These are phyloP conservation scores for Talaromyces sp. DNA, from an alignment of 2,329 filamentous ascomycete genomes.

Conservation along the genomic window DNA sequence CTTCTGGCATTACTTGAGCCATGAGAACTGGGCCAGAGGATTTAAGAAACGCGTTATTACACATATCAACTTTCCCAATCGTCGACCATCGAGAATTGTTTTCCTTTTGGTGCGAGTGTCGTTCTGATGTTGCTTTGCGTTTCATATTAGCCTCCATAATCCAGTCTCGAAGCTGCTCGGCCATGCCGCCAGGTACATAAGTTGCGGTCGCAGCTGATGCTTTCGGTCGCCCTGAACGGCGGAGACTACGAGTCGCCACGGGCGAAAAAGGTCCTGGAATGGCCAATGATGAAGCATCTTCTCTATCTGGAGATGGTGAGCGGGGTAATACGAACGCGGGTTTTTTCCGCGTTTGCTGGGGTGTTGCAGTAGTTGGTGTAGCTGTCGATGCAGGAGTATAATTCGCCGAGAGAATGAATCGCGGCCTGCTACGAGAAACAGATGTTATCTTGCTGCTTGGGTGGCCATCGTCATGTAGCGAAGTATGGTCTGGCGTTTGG, in stretches of 20 bases:
- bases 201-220: slow-evolving; percentile 18
- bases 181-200: slow-evolving; percentile 37
- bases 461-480: neutral
- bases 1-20: neutral
- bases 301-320: slow-evolving; percentile 28
- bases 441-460: slow-evolving; percentile 14
- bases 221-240: slow-evolving; percentile 25
- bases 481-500: slow-evolving; percentile 16
- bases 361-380: slow-evolving; percentile 16
- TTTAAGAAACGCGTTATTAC: slow-evolving; percentile 6
- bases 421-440: slow-evolving; percentile 25
- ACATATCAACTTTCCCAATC: slow-evolving; percentile 5
- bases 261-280: slow-evolving; percentile 34
- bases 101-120: neutral
- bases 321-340: slow-evolving; percentile 36
- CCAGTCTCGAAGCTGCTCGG: slow-evolving; percentile 39
- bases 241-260: slow-evolving; percentile 25
- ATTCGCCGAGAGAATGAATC: slow-evolving; percentile 26
- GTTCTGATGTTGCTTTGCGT: slow-evolving; percentile 18
- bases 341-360: slow-evolving; percentile 24
- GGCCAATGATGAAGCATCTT: slow-evolving; percentile 12
- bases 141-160: slow-evolving; percentile 35
- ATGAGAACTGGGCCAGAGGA: slow-evolving; percentile 10
- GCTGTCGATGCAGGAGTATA: slow-evolving; percentile 16
- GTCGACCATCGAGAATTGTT: neutral